Conservation (phyloP, 805 yeast genomes). For the Yamadazyma ubonensis region DNA sequence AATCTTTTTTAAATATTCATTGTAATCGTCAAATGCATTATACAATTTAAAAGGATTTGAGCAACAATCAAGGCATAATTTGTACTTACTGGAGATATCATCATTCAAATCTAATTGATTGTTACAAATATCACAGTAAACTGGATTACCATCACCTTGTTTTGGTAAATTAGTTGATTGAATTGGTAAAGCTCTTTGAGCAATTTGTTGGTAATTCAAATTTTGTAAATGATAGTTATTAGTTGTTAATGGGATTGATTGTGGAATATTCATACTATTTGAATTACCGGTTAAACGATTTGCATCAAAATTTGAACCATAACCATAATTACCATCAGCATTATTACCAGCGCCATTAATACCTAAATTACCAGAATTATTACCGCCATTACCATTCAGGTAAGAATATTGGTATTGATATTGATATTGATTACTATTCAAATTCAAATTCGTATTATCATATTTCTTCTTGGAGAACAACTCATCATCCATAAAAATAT, state of each 20-base stretch:
- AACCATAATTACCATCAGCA: conserved; percentile 5
- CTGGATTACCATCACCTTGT: conserved; percentile 3
- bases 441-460: conserved; percentile 7
- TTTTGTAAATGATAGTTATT: conserved; percentile 8
- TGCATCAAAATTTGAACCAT: conserved; percentile 6
- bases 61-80: conserved; percentile 29
- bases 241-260: conserved; percentile 9
- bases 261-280: conserved; percentile 13
- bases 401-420: conserved; percentile 14
- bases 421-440: conserved; percentile 10
- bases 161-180: conserved; percentile 17
- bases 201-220: conserved; percentile 17
- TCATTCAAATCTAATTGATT: conserved; percentile 24
- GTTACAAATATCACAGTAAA: conserved; percentile 29
- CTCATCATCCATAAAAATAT: conserved; percentile 21
- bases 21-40: conserved; percentile 28
- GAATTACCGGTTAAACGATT: conserved; percentile 11
- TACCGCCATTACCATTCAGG: conserved; percentile 5
- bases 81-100: conserved; percentile 24
- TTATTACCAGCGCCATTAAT: neutral
- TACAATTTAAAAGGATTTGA: conserved; percentile 28
- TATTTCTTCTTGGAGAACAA: conserved; percentile 13
- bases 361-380: conserved; percentile 1
- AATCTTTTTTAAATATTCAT: conserved; percentile 24
- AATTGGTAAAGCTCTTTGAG: conserved; percentile 18